Conservation (phyloP, 345 rosid genomes). For the Eucalyptus sideroxylon region DNA sequence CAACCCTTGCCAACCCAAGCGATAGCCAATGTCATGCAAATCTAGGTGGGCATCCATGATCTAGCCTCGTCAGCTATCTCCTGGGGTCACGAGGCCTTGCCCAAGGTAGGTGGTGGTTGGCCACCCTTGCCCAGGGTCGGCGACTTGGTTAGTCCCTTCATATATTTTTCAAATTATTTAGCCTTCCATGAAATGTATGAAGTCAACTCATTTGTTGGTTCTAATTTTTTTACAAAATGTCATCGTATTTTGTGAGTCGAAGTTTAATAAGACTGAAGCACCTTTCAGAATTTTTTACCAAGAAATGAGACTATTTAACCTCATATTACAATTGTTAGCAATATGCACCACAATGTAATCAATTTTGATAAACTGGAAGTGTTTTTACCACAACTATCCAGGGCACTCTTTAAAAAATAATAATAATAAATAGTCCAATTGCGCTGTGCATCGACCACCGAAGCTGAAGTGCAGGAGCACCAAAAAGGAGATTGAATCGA, state of each 20-base stretch:
- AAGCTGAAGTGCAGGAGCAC: neutral
- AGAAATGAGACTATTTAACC: neutral
- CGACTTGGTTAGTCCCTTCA: no score
- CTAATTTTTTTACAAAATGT: neutral
- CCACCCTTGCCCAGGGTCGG: fast-evolving
- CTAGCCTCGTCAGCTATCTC: no score
- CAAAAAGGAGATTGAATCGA: neutral
- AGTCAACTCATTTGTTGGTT: neutral
- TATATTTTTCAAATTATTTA: neutral
- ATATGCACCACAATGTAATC: neutral
- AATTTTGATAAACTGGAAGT: neutral
- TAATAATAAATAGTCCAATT: neutral
- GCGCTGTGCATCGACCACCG: neutral
- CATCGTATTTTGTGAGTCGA: neutral
- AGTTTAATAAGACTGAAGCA: neutral
- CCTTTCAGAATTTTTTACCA: neutral
- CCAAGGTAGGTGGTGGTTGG: no score
- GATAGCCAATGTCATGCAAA: fast-evolving
- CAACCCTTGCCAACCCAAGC: fast-evolving
- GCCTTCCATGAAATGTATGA: no score
- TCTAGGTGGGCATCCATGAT: no score
- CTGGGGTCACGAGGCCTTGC: no score
- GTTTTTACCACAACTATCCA: neutral
- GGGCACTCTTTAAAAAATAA: neutral
- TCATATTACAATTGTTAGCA: neutral